These are phyloP conservation scores for Cyberlindnera meyerae DNA, from an alignment of 805 yeast genomes.

Conservation along the genomic window DNA sequence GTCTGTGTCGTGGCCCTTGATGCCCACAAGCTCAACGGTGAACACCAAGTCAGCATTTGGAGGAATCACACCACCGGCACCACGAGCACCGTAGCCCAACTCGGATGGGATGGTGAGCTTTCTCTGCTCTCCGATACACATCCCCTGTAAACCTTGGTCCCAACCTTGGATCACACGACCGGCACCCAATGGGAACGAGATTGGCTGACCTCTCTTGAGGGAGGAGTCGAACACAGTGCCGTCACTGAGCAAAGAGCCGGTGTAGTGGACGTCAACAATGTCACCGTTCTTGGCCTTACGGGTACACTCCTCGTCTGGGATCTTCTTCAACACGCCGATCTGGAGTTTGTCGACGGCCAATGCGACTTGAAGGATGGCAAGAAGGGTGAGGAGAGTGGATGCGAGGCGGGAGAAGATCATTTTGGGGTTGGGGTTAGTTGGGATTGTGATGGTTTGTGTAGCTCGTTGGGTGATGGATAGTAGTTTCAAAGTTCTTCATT, in stretches of 20 bases:
- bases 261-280: conserved; percentile 68
- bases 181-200: conserved; percentile 65
- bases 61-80: conserved; percentile 76
- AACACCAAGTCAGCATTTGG: conserved; percentile 70
- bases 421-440: too few species aligned
- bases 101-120: conserved; percentile 73
- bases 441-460: too few species aligned
- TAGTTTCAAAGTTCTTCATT: too few species aligned
- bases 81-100: conserved; percentile 72
- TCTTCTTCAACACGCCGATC: conserved; percentile 41
- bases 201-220: conserved; percentile 55
- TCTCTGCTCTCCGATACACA: conserved; percentile 86
- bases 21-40: conserved; percentile 58
- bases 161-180: conserved; percentile 86
- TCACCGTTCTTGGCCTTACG: conserved; percentile 63
- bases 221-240: conserved; percentile 79
- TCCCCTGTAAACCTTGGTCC: conserved; percentile 76
- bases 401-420: neutral
- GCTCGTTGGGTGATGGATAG: too few species aligned
- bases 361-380: too few species aligned
- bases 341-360: neutral
- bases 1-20: conserved; percentile 34
- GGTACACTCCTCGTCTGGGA: conserved; percentile 49
- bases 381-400: neutral
- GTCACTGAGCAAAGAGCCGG: conserved; percentile 56